Evolutionary conservation across 345 rosid genomes (phyloP).

Genomic region (Euphorbia tirucalli): DNA sequence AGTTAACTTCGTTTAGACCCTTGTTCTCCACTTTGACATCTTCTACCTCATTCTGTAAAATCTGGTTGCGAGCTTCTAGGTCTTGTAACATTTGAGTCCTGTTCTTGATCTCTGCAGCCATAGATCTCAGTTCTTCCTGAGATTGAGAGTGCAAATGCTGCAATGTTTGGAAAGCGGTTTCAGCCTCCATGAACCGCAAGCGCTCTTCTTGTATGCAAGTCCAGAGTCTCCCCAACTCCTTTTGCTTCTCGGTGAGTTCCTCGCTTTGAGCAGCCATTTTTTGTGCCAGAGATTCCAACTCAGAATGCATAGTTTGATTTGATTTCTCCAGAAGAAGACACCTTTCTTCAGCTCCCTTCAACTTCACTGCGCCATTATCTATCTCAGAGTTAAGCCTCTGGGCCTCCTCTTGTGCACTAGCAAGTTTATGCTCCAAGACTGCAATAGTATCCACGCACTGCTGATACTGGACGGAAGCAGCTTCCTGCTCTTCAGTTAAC

Average conservation of each 20-base stretch:
- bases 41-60: slow-evolving; percentile 53
- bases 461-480: slow-evolving; percentile 58
- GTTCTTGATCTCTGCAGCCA: slow-evolving; percentile 59
- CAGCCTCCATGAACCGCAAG: slow-evolving; percentile 84
- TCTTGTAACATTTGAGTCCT: slow-evolving; percentile 58
- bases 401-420: slow-evolving; percentile 59
- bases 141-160: slow-evolving; percentile 94
- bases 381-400: slow-evolving; percentile 66
- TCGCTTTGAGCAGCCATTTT: slow-evolving; percentile 64
- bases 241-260: slow-evolving; percentile 82
- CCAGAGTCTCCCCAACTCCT: slow-evolving; percentile 85
- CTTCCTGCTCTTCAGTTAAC: slow-evolving; percentile 68
- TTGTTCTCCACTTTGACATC: slow-evolving; percentile 54
- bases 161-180: slow-evolving; percentile 95
- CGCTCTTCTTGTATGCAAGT: slow-evolving; percentile 83
- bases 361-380: slow-evolving; percentile 60
- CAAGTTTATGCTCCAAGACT: slow-evolving; percentile 60
- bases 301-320: slow-evolving; percentile 67
- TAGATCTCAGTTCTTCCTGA: slow-evolving; percentile 84
- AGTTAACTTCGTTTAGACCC: slow-evolving; percentile 56
- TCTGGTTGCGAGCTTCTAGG: slow-evolving; percentile 58
- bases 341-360: slow-evolving; percentile 78
- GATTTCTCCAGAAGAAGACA: slow-evolving; percentile 71
- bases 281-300: slow-evolving; percentile 55
- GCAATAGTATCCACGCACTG: slow-evolving; percentile 73